A percentile compares a stretch with the other conserved stretches of the same genome.
Evolutionary conservation across 2,329 filamentous ascomycete species (phyloP).

Genomic region (Aspergillus tamarii): DNA sequence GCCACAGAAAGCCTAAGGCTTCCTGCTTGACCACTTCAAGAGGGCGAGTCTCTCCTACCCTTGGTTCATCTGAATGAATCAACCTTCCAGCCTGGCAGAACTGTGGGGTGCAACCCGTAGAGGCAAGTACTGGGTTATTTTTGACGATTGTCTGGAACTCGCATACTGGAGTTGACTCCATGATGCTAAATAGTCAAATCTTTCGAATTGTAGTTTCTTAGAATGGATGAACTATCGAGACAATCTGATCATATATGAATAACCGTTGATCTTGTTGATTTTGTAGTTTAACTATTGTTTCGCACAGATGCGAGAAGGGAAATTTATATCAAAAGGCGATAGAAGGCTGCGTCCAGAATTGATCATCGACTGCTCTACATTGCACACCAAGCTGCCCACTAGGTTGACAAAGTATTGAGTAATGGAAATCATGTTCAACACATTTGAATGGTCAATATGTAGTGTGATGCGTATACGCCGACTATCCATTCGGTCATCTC

Average conservation of each 20-base stretch:
- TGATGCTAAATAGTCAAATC: neutral
- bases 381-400: neutral
- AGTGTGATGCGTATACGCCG: neutral
- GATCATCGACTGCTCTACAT: too few relatives aligned
- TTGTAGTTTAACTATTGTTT: neutral
- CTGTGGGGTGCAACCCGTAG: constrained; percentile 1
- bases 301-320: neutral
- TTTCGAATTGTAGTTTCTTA: neutral
- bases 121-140: neutral
- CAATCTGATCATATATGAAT: neutral
- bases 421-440: neutral
- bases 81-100: constrained; percentile 6
- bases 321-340: neutral
- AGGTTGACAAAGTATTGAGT: neutral
- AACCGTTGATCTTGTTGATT: neutral
- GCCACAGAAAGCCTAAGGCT: neutral
- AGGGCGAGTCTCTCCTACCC: constrained; percentile 2
- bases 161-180: neutral
- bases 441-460: neutral
- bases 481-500: neutral
- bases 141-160: constrained; percentile 6
- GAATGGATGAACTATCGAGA: neutral
- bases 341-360: neutral
- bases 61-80: constrained; percentile 5
- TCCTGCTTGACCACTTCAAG: constrained; percentile 5